phyloP scores from a whole-genome alignment of 805 yeast genomes.

The Hanseniaspora hatyaiensis region DNA sequence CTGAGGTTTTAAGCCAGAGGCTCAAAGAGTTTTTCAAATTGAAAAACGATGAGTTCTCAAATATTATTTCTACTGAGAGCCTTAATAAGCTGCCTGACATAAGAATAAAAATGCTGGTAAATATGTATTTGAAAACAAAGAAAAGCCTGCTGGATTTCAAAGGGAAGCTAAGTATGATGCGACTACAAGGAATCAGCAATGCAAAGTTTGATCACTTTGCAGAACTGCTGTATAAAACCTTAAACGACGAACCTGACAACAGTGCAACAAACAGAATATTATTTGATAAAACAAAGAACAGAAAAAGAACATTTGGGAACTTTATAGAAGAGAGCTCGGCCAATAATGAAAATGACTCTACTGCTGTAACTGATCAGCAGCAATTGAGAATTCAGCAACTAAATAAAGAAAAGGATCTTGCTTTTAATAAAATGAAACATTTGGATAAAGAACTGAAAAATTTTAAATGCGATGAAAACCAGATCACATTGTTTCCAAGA shows the following conservation, averaged over 20 bases:
- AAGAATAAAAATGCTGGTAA: constrained; percentile 3
- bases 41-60: neutral
- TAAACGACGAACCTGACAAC: neutral
- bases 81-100: neutral
- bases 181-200: constrained; percentile 9
- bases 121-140: constrained; percentile 1
- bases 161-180: neutral
- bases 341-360: neutral
- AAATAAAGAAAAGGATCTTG: neutral
- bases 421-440: neutral
- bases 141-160: neutral
- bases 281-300: neutral
- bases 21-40: neutral
- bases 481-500: neutral
- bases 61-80: constrained; percentile 4
- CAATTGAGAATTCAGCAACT: too few relatives aligned
- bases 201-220: constrained; percentile 7
- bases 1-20: neutral
- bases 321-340: neutral
- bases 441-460: neutral
- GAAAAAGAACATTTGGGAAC: neutral
- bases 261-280: too few relatives aligned
- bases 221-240: neutral
- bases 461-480: neutral
- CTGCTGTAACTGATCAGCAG: too few relatives aligned